Conservation (phyloP, 139 green algal species). For the Micractinium sp. region DNA sequence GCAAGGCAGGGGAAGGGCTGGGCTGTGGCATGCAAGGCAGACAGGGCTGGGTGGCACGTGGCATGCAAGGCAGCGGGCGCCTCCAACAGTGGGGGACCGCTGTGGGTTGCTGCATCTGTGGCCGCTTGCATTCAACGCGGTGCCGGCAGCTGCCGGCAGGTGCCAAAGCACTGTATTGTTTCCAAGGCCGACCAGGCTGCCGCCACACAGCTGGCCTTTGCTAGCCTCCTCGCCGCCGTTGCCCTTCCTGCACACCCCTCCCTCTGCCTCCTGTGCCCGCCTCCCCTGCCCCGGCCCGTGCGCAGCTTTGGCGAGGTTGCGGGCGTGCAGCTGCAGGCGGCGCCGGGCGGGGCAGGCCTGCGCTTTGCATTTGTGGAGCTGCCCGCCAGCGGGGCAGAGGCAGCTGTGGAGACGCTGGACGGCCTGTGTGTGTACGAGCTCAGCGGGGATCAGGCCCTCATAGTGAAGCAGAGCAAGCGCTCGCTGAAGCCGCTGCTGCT, state of each 20-base stretch:
- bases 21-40: neutral
- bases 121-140: too few relatives aligned
- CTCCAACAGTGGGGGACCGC: too few relatives aligned
- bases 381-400: constrained; percentile 4
- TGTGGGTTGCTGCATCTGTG: neutral
- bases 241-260: neutral
- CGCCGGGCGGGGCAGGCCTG: neutral
- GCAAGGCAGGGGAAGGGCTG: neutral
- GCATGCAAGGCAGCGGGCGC: neutral
- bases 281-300: neutral
- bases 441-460: neutral
- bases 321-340: neutral
- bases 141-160: too few relatives aligned
- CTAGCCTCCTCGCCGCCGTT: neutral
- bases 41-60: neutral
- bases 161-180: too few relatives aligned
- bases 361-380: constrained; percentile 14
- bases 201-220: too few relatives aligned
- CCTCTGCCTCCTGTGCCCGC: neutral
- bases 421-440: constrained; percentile 23
- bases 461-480: constrained; percentile 18
- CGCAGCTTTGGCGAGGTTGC: constrained; percentile 15
- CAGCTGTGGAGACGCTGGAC: constrained; percentile 12
- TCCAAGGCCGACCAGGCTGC: neutral
- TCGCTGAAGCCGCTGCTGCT: constrained; percentile 6